Percentiles rank a stretch among this genome's conserved stretches.
Conservation (phyloP, 1,284 basidiomycete species). For the Cronartium quercuum region DNA sequence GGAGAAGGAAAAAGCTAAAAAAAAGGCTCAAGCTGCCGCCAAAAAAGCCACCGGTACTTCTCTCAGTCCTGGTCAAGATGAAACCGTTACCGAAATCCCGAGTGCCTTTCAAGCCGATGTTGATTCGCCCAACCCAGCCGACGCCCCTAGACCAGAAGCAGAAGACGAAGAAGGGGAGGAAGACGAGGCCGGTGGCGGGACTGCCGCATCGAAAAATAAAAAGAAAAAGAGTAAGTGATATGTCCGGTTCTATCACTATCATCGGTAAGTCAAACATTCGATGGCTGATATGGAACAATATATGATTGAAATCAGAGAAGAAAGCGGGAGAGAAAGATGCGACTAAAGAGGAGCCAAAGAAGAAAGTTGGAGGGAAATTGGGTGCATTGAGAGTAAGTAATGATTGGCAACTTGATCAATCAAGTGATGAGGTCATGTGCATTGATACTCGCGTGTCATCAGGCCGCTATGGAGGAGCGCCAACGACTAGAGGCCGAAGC, state of each 20-base stretch:
- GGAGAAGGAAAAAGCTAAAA: conserved; percentile 91
- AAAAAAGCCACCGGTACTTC: conserved; percentile 60
- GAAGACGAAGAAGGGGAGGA: conserved; percentile 57
- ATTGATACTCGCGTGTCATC: not conserved
- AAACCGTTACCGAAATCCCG: not conserved
- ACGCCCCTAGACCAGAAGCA: conserved; percentile 44
- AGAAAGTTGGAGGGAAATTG: conserved; percentile 78
- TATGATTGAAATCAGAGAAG: conserved; percentile 65
- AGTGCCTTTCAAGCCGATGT: conserved; percentile 42
- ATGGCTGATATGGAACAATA: too few relatives aligned
- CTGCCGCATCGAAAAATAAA: conserved; percentile 48
- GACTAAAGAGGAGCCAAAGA: conserved; percentile 77
- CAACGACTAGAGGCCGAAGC: conserved; percentile 50
- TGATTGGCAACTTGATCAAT: conserved; percentile 32
- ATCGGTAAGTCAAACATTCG: conserved; percentile 58
- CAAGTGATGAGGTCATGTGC: not conserved
- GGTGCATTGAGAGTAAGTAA: conserved; percentile 55
- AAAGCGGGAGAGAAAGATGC: conserved; percentile 53
- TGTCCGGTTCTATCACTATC: conserved; percentile 45
- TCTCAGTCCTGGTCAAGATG: conserved; percentile 45
- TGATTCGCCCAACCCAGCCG: conserved; percentile 44
- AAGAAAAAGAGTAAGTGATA: conserved; percentile 47
- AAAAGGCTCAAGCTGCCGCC: conserved; percentile 81
- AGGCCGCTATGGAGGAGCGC: conserved; percentile 45
- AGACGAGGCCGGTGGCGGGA: conserved; percentile 58